Base-by-base conservation (phyloP, 1,284 basidiomycete genomes). In the Mycena citricolor region DNA sequence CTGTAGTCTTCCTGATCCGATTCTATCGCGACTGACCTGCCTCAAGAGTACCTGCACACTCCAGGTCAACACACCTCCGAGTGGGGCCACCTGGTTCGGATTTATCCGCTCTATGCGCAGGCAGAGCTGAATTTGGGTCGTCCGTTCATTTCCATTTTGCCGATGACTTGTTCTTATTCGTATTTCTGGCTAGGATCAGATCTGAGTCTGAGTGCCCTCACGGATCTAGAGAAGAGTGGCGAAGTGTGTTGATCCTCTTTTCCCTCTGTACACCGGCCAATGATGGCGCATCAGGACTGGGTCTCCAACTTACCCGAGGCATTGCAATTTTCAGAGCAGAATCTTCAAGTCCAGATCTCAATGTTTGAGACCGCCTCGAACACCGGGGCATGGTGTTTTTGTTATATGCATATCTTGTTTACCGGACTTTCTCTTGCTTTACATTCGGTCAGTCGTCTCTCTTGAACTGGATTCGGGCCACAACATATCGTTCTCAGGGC, bases 361-460 rank as follows among this genome's bases (percentile, higher is more conserved):
- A 85, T 87, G 75, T 83, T 87, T 56, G 84, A 86, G 57, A 87
- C 85, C 8, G 76, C 76, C 53, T 83, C 83, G 4, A 88, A 85
- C 54, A 76, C 73, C 14, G 81, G 84, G 36, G 83, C 85, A 8
- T 90, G 86, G 87, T 83, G 79, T 54, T 90, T 76, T 63, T 83
- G 77, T 52, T 72, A 73, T 58, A 83, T 87, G 70, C 86, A 89
- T 59, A 70, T 79, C 26, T 65, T 83, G 51, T 76, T 87, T 54
- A 79, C 82, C 28, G 81, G 81, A 43, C 78, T 77, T 53, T 68
- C 74, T 23, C 67, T 88, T 40, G 81, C 77, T n/a, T 59, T 88
- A 23, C 73, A 76, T 52, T 70, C 74, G 59, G 86, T 86, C 55
- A 64, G 76, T 71, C 49, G 26, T 30, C 40, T 44, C 44, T 41